Conservation (phyloP, 441 rosid species). For the Theobroma grandiflorum region DNA sequence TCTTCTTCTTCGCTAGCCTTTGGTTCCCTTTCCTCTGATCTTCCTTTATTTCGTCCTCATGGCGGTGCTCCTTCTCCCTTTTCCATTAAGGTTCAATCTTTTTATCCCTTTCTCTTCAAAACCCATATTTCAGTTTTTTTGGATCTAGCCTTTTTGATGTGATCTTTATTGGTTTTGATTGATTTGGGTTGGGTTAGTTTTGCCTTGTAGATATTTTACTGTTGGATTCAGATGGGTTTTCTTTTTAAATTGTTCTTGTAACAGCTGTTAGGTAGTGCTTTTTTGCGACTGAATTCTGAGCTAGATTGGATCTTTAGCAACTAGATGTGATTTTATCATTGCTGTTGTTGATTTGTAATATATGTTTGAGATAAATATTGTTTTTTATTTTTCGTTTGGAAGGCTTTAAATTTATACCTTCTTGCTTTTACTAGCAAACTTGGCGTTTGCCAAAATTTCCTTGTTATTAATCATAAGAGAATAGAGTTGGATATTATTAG, state of each 20-base stretch:
- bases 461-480: not conserved
- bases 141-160: slow-evolving; percentile 39
- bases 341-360: not conserved
- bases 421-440: not conserved
- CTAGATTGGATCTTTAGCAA: not conserved
- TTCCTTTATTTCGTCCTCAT: slow-evolving; percentile 74
- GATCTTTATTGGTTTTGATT: not conserved
- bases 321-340: not conserved
- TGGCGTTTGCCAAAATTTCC: not conserved
- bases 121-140: slow-evolving; percentile 21
- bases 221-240: not conserved
- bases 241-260: not conserved
- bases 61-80: slow-evolving; percentile 56
- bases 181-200: not conserved
- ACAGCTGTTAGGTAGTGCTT: not conserved
- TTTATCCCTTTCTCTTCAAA: not conserved
- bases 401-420: not conserved
- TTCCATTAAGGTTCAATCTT: slow-evolving; percentile 43
- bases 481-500: not conserved
- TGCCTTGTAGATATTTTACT: not conserved
- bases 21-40: slow-evolving; percentile 75
- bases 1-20: slow-evolving; percentile 59
- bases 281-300: not conserved
- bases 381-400: not conserved
- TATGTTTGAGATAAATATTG: not conserved